Percentiles rank a stretch among this genome's conserved stretches.
These are phyloP conservation scores for Hanseniaspora lindneri DNA, from an alignment of 805 yeast genomes.

Conservation along the genomic window DNA sequence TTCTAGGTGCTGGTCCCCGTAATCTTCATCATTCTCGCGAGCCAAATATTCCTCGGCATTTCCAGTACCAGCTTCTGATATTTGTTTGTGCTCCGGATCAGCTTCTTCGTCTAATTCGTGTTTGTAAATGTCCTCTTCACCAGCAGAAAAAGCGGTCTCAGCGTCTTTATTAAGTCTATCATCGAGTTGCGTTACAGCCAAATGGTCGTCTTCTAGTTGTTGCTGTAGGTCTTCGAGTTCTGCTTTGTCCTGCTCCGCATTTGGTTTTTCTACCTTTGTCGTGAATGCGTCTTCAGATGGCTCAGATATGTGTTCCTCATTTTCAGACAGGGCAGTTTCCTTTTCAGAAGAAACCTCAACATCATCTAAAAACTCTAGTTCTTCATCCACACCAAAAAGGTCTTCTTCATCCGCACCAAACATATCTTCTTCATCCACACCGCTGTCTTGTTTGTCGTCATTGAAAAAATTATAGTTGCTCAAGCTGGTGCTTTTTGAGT, in stretches of 20 bases:
- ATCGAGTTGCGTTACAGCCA: no score
- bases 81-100: no score
- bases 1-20: no score
- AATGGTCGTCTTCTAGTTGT: no score
- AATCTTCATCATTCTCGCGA: no score
- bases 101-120: background rate
- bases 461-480: constrained; percentile 3
- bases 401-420: constrained; percentile 11
- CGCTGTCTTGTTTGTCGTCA: constrained; percentile 13
- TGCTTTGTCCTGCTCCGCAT: no score
- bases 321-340: background rate
- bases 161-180: no score
- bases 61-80: no score
- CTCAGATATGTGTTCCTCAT: background rate
- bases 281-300: background rate
- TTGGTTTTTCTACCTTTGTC: background rate
- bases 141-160: no score
- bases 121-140: no score
- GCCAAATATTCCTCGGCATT: no score
- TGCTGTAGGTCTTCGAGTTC: background rate
- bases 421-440: constrained; percentile 10
- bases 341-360: background rate
- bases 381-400: constrained; percentile 12
- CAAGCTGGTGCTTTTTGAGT: constrained; percentile 1
- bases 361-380: constrained; percentile 1